Evolutionary conservation across 2,329 filamentous ascomycete genomes (phyloP).

Genomic region (Herpotrichia juniperi): DNA sequence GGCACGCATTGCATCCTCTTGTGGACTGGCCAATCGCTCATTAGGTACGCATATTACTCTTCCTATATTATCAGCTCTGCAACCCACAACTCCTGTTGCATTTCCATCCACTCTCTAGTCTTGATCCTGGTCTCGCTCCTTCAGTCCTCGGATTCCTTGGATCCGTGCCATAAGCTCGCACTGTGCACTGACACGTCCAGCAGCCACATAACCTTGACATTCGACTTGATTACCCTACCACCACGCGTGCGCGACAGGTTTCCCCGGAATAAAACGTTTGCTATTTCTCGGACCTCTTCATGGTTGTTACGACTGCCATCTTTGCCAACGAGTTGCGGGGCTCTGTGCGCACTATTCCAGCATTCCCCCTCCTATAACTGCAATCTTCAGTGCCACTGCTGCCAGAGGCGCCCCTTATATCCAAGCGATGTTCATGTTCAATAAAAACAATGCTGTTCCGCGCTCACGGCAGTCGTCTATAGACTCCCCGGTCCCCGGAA

Average conservation of each 20-base stretch:
- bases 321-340: conserved; percentile 34
- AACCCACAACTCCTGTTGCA: conserved; percentile 17
- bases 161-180: conserved; percentile 24
- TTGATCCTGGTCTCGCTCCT: conserved; percentile 9
- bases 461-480: conserved; percentile 42
- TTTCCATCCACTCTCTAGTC: conserved; percentile 13
- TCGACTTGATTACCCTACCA: conserved; percentile 24
- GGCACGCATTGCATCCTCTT: conserved; percentile 31
- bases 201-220: conserved; percentile 19
- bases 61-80: conserved; percentile 27
- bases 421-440: conserved; percentile 43
- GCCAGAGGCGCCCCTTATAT: conserved; percentile 10
- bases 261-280: conserved; percentile 23
- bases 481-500: conserved; percentile 34
- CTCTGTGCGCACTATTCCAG: conserved; percentile 27
- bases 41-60: conserved; percentile 40
- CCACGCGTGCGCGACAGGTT: conserved; percentile 32
- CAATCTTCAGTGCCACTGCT: conserved; percentile 12
- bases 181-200: conserved; percentile 31
- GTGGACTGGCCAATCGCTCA: conserved; percentile 29
- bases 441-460: conserved; percentile 38
- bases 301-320: conserved; percentile 29
- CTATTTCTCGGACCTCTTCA: conserved; percentile 23
- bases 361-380: conserved; percentile 31
- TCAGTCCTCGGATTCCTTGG: conserved; percentile 15